A percentile compares a stretch with the other conserved stretches of the same genome.
phyloP scores from a whole-genome alignment of 768 basidiomycete species.

The Psilocybe cyanescens region DNA sequence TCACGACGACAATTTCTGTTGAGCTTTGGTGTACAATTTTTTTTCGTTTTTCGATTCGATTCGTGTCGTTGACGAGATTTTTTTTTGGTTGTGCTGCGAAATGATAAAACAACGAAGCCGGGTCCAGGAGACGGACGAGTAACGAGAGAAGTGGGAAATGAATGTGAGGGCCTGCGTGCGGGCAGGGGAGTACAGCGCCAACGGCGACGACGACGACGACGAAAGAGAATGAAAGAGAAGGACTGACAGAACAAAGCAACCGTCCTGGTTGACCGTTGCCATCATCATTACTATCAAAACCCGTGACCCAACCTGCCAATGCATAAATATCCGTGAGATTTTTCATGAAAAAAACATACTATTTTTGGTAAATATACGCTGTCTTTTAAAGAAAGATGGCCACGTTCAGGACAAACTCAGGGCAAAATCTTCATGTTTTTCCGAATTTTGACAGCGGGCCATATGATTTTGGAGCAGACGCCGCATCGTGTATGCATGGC shows the following conservation, averaged over 20 bases:
- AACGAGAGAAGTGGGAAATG: constrained; percentile 1
- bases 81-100: neutral
- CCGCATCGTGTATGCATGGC: no score
- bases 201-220: neutral
- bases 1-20: neutral
- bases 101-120: neutral
- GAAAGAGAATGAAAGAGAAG: neutral
- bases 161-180: neutral
- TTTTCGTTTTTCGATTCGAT: neutral
- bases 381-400: neutral
- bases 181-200: neutral
- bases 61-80: neutral
- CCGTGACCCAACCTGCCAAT: neutral
- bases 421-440: neutral
- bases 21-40: neutral
- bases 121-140: neutral
- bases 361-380: neutral
- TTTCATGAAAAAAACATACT: neutral
- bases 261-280: neutral
- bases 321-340: neutral
- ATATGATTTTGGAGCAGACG: neutral
- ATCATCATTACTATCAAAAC: neutral
- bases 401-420: neutral
- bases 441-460: neutral
- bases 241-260: neutral